These are phyloP conservation scores for Telopea speciosissima DNA, from an alignment of 177 flowering plant genomes.

Conservation along the genomic window DNA sequence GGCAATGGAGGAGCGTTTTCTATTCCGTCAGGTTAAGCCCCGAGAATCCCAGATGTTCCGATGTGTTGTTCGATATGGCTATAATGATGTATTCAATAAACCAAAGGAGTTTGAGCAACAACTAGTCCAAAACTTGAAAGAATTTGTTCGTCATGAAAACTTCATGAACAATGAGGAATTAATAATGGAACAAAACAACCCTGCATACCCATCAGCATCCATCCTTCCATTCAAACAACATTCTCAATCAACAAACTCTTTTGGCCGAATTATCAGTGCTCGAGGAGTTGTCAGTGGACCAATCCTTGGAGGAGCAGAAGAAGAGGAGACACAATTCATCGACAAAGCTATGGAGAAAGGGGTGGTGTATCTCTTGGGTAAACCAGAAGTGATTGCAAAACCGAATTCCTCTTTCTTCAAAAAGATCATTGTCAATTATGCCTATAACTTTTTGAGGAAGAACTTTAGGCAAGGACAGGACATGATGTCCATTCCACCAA, in stretches of 20 bases:
- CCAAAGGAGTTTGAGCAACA: neutral
- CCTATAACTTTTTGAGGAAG: constrained; percentile 13
- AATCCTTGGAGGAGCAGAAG: constrained; percentile 3
- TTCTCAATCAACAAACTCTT: constrained; percentile 23
- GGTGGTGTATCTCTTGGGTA: constrained; percentile 28
- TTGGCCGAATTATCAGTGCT: constrained; percentile 13
- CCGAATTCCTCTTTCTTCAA: constrained; percentile 11
- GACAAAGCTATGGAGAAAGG: constrained; percentile 3
- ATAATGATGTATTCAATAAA: neutral
- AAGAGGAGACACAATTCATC: neutral
- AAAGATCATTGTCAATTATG: constrained; percentile 20
- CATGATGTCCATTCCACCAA: constrained; percentile 12
- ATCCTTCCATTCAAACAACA: constrained; percentile 15
- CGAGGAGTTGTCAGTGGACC: constrained; percentile 2
- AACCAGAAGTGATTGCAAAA: constrained; percentile 20
- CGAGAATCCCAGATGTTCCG: neutral
- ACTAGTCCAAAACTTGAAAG: neutral
- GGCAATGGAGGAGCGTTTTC: constrained; percentile 16
- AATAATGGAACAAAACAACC: constrained; percentile 13
- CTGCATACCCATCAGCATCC: too few species aligned
- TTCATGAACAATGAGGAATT: neutral
- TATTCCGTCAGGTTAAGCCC: constrained; percentile 50
- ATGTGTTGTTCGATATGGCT: neutral
- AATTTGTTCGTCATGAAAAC: neutral
- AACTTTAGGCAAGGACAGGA: neutral